Base-by-base conservation (phyloP, 2,329 filamentous ascomycete species). In the Ascochyta lentis region DNA sequence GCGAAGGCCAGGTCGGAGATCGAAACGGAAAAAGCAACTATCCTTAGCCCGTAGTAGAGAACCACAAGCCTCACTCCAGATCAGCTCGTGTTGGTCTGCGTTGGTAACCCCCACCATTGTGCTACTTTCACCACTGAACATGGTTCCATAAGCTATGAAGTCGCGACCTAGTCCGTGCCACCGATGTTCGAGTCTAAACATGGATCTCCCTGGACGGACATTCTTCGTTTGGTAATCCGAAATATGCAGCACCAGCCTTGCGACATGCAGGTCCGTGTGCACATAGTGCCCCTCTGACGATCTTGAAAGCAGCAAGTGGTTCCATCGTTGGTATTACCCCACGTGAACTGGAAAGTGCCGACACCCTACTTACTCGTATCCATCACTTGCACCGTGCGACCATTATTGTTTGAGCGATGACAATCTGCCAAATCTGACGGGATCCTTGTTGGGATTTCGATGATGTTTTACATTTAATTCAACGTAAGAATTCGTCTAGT, bases 391-490 rank as follows among this genome's bases (percentile, higher is more conserved):
- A 47, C 53, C 53, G 53, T 51, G 47, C 53, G 38, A 29, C 53
- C 47, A n/a, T n/a, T n/a, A 47, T 56, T 51, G 37, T 48, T 51
- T 51, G 53, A 51, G 47, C 42, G 53, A 47, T 50, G 31, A 39
- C 47, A 39, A 29, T 35, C 12, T 43, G 37, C 42, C 29, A 50
- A 27, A 47, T 51, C 34, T 34, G 38, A 23, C 23, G 4, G 8
- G 31, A 51, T 19, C 31, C 33, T 38, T 27, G 53, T 39, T 56
- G 35, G 29, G 40, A 45, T 29, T 26, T 49, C 12, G 16, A 42
- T 16, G 16, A 42, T 16, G 23, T 16, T 31, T 42, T 42, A 46
- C 40, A 42, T 46, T 50, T 29, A 35, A 49, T 40, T 51, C 33
- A 47, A 43, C 37, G 26, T 39, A 24, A 38, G 8, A 39, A 33